phyloP scores from a whole-genome alignment of 495 filamentous ascomycete species.

The Podospora bellae-mahoneyi region DNA sequence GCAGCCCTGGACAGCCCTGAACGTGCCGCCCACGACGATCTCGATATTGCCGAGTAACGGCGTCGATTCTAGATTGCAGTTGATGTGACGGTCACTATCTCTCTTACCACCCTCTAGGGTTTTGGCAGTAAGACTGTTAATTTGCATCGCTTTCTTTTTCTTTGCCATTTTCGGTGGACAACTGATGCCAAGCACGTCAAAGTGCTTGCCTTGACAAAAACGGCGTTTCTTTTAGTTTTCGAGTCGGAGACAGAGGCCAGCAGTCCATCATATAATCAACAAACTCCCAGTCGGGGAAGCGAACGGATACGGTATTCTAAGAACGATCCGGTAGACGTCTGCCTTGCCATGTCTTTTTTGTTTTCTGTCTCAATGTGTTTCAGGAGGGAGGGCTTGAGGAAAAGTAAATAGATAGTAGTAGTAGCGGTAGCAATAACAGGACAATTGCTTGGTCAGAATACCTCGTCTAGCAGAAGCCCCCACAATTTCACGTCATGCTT shows the following conservation, averaged over 20 bases:
- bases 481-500: background rate
- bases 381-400: constrained; percentile 11
- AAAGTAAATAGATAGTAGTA: constrained; percentile 19
- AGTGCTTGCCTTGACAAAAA: constrained; percentile 13
- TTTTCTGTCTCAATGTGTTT: constrained; percentile 12
- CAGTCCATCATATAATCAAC: background rate
- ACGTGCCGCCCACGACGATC: constrained; percentile 85
- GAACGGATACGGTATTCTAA: background rate
- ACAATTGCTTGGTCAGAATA: background rate
- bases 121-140: constrained; percentile 32
- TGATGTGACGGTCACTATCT: background rate
- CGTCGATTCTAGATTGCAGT: background rate
- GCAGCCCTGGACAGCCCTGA: constrained; percentile 65
- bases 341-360: constrained; percentile 3
- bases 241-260: constrained; percentile 25
- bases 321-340: background rate
- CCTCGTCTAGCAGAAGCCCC: background rate
- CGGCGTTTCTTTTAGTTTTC: constrained; percentile 32
- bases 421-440: background rate
- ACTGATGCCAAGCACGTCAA: constrained; percentile 31
- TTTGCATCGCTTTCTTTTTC: constrained; percentile 15
- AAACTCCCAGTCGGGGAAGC: background rate
- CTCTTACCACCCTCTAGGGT: constrained; percentile 2
- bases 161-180: constrained; percentile 16
- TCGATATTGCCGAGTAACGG: constrained; percentile 85